Evolutionary conservation across 1,284 basidiomycete species (phyloP), one percentile per base, ranked within the genome.

Genomic region (Filobasidium uniguttulatum): DNA sequence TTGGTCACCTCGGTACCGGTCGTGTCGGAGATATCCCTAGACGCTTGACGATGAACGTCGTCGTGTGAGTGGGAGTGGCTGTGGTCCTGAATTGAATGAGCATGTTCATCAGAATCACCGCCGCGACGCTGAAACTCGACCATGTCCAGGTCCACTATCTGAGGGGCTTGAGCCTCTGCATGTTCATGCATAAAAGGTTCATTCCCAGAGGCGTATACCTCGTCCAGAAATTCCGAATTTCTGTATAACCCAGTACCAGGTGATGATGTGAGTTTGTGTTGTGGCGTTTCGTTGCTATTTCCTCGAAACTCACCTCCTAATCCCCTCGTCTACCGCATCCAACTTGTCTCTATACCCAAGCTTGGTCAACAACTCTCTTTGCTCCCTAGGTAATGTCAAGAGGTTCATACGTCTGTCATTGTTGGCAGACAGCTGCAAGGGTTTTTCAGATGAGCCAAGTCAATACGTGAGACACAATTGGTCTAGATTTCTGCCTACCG

Each of bases 341-440:
- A 71, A 61, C 59, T 71, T 71, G 30, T 69, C 65, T 26, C 62
- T 49, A 51, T 64, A 70, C 3, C 67, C 68, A n/a, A 71, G 55
- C 25, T 46, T 37, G 33, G 59, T 57, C 33, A 64, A 63, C 28
- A 68, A 41, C 22, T 54, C 56, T 34, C 60, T 60, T 28, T 59
- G 55, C 23, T 60, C 63, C 31, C 60, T 62, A 7, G 64, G 62
- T n/a, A 69, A 50, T 0, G 62, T 59, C 20, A 70, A 58, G 40
- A 66, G 65, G 2, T 63, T 61, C 62, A 67, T 64, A 17, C 66
- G 56, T 17, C 68, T 53, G 15, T 59, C 57, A 52, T 69, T 62
- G 49, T 70, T 69, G 3, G 66, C 66, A 7, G 67, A 65, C 4
- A 70, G 61, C 68, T 70, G 52, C 8, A 38, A 41, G 10, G 3